Percentiles rank a stretch among this genome's conserved stretches.
These are phyloP conservation scores for Escovopsis sp. DNA, from an alignment of 2,329 filamentous ascomycete genomes.

Conservation along the genomic window DNA sequence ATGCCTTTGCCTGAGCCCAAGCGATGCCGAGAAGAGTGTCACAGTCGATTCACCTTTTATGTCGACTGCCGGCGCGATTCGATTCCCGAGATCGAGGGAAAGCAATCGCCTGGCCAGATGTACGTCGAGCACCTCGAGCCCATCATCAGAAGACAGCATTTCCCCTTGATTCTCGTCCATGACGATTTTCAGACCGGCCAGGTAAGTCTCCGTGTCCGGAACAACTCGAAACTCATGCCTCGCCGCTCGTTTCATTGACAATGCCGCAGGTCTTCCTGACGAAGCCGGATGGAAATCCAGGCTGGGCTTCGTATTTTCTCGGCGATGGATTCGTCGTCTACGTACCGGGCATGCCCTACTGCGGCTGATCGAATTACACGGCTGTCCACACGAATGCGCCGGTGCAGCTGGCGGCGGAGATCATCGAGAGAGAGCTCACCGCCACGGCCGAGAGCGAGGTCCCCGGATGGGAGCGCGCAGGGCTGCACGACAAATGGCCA, in stretches of 20 bases:
- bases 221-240: too few species aligned
- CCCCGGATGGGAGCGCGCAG: conserved; percentile 12
- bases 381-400: conserved; percentile 8
- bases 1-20: not conserved
- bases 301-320: conserved; percentile 32
- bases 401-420: conserved; percentile 4
- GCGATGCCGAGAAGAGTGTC: conserved; percentile 5
- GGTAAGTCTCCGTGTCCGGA: conserved; percentile 8
- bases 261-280: conserved; percentile 24
- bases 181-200: conserved; percentile 22
- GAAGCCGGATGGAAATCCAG: conserved; percentile 30
- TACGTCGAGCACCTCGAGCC: conserved; percentile 21
- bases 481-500: conserved; percentile 24
- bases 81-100: conserved; percentile 11
- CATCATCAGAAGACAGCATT: conserved; percentile 3
- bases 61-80: conserved; percentile 6
- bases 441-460: conserved; percentile 10
- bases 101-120: conserved; percentile 14
- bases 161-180: conserved; percentile 21
- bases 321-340: conserved; percentile 27
- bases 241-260: too few species aligned
- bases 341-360: conserved; percentile 26
- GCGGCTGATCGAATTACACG: conserved; percentile 21
- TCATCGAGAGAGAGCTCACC: conserved; percentile 19
- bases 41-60: conserved; percentile 12